A percentile compares a stretch with the other conserved stretches of the same genome.
Evolutionary conservation across 2,329 filamentous ascomycete genomes (phyloP).

Genomic region (Aciculosporium take): DNA sequence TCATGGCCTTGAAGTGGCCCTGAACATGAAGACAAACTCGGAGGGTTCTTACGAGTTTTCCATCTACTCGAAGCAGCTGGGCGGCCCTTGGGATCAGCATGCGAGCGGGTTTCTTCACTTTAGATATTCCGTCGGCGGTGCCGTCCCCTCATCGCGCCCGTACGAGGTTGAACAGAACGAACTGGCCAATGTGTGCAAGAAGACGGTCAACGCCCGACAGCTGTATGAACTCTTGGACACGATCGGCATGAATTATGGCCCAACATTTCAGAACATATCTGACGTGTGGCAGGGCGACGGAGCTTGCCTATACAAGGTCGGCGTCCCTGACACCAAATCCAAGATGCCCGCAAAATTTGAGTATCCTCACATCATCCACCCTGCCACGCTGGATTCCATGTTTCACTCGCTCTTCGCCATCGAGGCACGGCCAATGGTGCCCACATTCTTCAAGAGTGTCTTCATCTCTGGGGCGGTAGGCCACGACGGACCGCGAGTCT

Average conservation of each 20-base stretch:
- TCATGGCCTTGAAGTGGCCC: constrained; percentile 35
- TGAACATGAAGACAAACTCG: constrained; percentile 27
- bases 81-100: constrained; percentile 28
- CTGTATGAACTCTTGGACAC: constrained; percentile 36
- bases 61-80: constrained; percentile 31
- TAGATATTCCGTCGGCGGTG: constrained; percentile 12
- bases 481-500: constrained; percentile 17
- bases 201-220: constrained; percentile 26
- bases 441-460: constrained; percentile 29
- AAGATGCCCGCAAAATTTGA: constrained; percentile 40
- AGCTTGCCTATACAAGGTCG: constrained; percentile 23
- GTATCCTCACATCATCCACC: constrained; percentile 41
- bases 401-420: constrained; percentile 38
- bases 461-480: constrained; percentile 29
- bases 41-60: constrained; percentile 19
- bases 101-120: constrained; percentile 21
- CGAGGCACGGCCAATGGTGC: constrained; percentile 33
- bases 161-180: constrained; percentile 12
- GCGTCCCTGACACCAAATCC: constrained; percentile 33
- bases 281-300: constrained; percentile 18
- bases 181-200: constrained; percentile 16
- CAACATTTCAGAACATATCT: constrained; percentile 34
- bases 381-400: constrained; percentile 40
- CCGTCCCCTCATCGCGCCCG: constrained; percentile 9
- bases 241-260: constrained; percentile 37